Conservation (phyloP, 352 stramenopile genomes). For the Thraustotheca clavata region DNA sequence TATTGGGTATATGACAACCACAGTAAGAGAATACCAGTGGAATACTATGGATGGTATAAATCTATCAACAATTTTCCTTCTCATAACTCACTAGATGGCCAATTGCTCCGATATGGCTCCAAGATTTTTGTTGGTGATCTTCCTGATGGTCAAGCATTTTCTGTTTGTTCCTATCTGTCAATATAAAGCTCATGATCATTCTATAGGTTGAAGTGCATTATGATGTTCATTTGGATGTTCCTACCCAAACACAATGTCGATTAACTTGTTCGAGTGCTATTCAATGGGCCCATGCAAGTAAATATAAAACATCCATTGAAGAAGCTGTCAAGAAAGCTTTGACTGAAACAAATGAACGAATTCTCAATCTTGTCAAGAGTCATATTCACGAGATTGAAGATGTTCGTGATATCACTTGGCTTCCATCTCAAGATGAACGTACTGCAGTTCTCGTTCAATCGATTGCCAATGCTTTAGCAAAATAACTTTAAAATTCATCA, state of each 20-base stretch:
- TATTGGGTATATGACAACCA: background rate
- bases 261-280: background rate
- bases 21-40: background rate
- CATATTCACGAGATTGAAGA: background rate
- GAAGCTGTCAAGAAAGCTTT: background rate
- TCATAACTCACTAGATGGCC: background rate
- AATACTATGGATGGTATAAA: background rate
- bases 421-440: constrained; percentile 13
- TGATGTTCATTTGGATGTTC: background rate
- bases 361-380: background rate
- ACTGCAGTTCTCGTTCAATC: constrained; percentile 5
- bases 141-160: background rate
- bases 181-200: background rate
- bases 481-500: background rate
- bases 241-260: background rate
- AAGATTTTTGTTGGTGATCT: background rate
- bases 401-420: background rate
- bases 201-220: background rate
- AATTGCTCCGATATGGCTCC: background rate
- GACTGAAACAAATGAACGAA: background rate
- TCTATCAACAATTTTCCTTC: background rate
- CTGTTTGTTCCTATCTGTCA: background rate
- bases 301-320: background rate
- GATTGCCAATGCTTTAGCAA: background rate
- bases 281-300: background rate